Percentiles rank a stretch among this genome's conserved stretches.
These are phyloP conservation scores for Hemileia vastatrix DNA, from an alignment of 1,284 basidiomycete genomes.

Conservation along the genomic window DNA sequence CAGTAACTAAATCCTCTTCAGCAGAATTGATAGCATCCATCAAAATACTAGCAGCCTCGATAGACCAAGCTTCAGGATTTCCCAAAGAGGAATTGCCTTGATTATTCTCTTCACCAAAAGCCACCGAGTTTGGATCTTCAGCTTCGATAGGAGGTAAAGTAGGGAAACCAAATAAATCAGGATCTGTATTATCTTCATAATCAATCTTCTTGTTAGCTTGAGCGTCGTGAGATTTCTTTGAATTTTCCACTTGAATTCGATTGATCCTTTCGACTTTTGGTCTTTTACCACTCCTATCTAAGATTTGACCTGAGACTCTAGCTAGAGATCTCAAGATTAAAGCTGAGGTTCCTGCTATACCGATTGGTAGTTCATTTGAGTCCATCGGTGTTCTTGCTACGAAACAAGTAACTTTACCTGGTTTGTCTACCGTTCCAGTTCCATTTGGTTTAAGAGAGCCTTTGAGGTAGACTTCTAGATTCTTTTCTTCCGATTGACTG, in stretches of 20 bases:
- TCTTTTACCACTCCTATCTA: constrained; percentile 30
- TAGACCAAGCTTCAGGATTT: background rate
- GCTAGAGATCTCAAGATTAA: constrained; percentile 37
- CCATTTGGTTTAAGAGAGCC: background rate
- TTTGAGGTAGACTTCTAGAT: background rate
- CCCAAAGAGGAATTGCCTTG: background rate
- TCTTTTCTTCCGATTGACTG: background rate
- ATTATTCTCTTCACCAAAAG: background rate
- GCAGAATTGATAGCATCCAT: background rate
- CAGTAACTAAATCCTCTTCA: background rate
- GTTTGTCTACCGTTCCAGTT: constrained; percentile 29
- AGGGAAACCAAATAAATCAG: background rate
- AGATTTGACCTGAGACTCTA: constrained; percentile 29
- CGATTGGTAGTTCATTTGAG: too few relatives aligned
- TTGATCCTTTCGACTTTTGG: background rate
- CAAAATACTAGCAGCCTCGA: background rate
- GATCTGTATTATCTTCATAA: background rate
- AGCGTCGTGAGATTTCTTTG: background rate
- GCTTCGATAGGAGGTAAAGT: background rate
- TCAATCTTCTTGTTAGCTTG: background rate
- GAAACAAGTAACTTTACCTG: too few relatives aligned
- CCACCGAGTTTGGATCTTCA: background rate
- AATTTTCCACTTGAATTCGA: background rate
- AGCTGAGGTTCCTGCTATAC: constrained; percentile 33
- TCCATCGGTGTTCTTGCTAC: too few relatives aligned